phyloP scores from a whole-genome alignment of 257 asterid genomes.

The Nemophila menziesii region DNA sequence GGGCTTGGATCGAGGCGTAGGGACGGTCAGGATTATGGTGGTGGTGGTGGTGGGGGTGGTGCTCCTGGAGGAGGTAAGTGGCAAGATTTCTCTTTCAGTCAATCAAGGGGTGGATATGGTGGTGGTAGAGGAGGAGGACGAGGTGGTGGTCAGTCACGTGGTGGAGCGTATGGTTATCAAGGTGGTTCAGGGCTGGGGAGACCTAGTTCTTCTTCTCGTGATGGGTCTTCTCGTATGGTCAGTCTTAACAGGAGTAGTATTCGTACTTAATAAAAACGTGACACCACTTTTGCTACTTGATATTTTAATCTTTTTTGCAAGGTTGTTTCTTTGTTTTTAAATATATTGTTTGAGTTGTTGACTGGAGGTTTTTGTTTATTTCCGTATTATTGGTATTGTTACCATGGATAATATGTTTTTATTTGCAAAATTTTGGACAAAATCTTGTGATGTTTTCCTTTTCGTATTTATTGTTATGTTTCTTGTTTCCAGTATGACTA shows the following conservation, averaged over 20 bases:
- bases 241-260: conserved; percentile 70
- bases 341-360: too few relatives aligned
- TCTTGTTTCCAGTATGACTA: too few relatives aligned
- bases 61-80: conserved; percentile 52
- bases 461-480: too few relatives aligned
- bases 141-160: conserved; percentile 32
- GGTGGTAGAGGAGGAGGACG: conserved; percentile 37
- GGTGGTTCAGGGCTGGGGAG: conserved; percentile 34
- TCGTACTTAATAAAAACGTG: too few relatives aligned
- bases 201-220: conserved; percentile 37
- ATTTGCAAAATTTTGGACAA: too few relatives aligned
- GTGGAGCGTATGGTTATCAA: conserved; percentile 26
- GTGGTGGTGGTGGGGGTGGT: conserved; percentile 38
- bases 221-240: conserved; percentile 65
- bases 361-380: too few relatives aligned
- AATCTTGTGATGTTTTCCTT: too few relatives aligned
- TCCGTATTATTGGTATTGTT: too few relatives aligned
- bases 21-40: conserved; percentile 75
- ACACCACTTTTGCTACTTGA: too few relatives aligned
- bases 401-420: too few relatives aligned
- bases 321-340: too few relatives aligned
- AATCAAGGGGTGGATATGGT: conserved; percentile 58
- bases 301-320: too few relatives aligned
- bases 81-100: conserved; percentile 71
- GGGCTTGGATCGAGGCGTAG: conserved; percentile 73